These are phyloP conservation scores for Cystobasidium tubakii DNA, from an alignment of 768 basidiomycete genomes.

Conservation along the genomic window DNA sequence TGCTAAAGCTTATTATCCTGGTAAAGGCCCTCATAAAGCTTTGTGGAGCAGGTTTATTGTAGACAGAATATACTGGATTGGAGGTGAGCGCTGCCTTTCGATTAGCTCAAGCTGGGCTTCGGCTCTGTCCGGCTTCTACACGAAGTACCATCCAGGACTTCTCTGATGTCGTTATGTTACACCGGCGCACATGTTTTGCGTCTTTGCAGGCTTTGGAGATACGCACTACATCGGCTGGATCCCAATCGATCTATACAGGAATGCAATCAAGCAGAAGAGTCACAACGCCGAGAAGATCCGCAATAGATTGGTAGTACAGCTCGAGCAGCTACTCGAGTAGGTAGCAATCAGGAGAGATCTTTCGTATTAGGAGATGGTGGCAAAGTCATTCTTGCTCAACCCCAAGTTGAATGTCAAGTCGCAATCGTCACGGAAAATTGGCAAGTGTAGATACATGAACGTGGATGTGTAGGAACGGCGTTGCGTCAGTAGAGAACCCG, in stretches of 20 bases:
- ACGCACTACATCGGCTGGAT: conserved; percentile 44
- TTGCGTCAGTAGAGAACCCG: too few species aligned
- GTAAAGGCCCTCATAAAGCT: conserved; percentile 30
- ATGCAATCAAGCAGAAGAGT: background rate
- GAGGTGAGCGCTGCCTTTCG: conserved; percentile 20
- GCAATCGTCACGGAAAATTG: too few species aligned
- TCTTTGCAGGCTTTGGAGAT: conserved; percentile 40
- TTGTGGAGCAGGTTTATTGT: conserved; percentile 32
- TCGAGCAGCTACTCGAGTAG: background rate
- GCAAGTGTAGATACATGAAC: too few species aligned
- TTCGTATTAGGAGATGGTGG: too few species aligned
- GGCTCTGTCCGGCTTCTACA: too few species aligned
- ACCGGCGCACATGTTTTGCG: too few species aligned
- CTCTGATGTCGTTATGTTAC: too few species aligned
- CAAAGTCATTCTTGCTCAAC: too few species aligned
- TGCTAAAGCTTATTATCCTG: conserved; percentile 28
- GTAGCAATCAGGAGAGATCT: background rate
- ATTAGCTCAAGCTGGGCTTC: too few species aligned
- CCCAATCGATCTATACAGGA: conserved; percentile 41
- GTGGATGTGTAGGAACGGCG: too few species aligned
- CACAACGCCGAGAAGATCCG: background rate
- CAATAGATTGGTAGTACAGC: background rate
- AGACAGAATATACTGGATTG: conserved; percentile 35
- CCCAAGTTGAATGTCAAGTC: too few species aligned
- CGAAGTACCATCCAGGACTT: too few species aligned